Evolutionary conservation across 164 flowering plant species (phyloP).

Genomic region (Tinospora cordifolia): DNA sequence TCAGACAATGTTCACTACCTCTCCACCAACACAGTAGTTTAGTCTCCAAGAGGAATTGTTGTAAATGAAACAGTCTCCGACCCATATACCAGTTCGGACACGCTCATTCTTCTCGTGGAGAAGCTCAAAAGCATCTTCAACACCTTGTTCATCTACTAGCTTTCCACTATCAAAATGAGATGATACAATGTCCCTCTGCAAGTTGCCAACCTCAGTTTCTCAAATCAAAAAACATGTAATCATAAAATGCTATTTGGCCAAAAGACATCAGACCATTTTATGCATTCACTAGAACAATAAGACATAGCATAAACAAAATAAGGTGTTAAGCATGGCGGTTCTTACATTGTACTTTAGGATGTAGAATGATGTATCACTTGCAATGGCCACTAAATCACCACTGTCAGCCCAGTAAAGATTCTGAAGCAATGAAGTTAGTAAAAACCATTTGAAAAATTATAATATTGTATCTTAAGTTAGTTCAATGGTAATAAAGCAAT

Average conservation of each 20-base stretch:
- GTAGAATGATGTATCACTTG: conserved; percentile 83
- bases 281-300: neutral
- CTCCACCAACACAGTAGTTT: conserved; percentile 99
- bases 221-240: neutral
- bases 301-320: neutral
- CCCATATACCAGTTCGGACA: conserved; percentile 92
- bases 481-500: neutral
- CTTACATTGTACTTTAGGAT: conserved; percentile 89
- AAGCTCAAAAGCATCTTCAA: conserved; percentile 92
- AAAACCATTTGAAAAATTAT: neutral
- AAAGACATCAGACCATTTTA: neutral
- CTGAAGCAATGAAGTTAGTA: conserved; percentile 31
- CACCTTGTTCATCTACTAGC: conserved; percentile 83
- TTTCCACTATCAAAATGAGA: conserved; percentile 71
- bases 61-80: conserved; percentile 92
- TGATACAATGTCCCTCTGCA: conserved; percentile 78
- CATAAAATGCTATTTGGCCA: neutral
- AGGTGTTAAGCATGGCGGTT: conserved; percentile 1
- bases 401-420: conserved; percentile 98
- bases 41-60: conserved; percentile 92
- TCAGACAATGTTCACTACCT: conserved; percentile 35
- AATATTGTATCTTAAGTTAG: neutral
- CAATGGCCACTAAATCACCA: conserved; percentile 86
- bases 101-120: conserved; percentile 90
- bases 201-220: conserved; percentile 10